phyloP scores from a whole-genome alignment of 495 filamentous ascomycete genomes.

The Podospora appendiculata region DNA sequence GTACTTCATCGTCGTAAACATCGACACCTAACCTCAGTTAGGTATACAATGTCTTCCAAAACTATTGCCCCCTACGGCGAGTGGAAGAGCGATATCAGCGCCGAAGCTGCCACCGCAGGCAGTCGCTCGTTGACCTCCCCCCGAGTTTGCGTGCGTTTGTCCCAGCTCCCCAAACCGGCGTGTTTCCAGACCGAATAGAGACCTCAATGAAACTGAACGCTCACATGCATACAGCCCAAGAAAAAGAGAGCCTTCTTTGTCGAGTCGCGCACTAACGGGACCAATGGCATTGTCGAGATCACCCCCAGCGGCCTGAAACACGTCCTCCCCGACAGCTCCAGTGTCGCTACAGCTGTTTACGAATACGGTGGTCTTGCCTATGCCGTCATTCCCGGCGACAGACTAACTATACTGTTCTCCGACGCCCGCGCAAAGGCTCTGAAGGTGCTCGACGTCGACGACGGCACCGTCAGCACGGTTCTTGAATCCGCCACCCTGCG shows the following conservation, averaged over 20 bases:
- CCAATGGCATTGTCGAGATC: slow-evolving; percentile 31
- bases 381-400: slow-evolving; percentile 18
- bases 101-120: slow-evolving; percentile 26
- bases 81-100: slow-evolving; percentile 37
- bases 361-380: slow-evolving; percentile 37
- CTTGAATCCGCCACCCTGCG: slow-evolving; percentile 25
- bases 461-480: slow-evolving; percentile 11
- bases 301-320: slow-evolving; percentile 21
- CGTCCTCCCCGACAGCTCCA: slow-evolving; percentile 32
- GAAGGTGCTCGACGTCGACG: slow-evolving; percentile 26
- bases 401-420: slow-evolving; percentile 30
- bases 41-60: slow-evolving; percentile 1
- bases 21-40: too few species aligned
- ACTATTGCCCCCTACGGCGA: slow-evolving; percentile 31
- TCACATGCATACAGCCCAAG: too few species aligned
- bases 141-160: slow-evolving; percentile 17
- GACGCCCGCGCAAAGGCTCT: slow-evolving; percentile 29
- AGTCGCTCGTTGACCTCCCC: slow-evolving; percentile 17
- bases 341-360: slow-evolving; percentile 33
- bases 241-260: slow-evolving; percentile 32
- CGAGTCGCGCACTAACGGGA: slow-evolving; percentile 17
- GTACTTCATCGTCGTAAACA: too few species aligned
- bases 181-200: too few species aligned
- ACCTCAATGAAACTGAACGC: too few species aligned
- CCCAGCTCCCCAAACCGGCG: too few species aligned